phyloP scores from a whole-genome alignment of 805 yeast genomes.

The Pichia heedii region DNA sequence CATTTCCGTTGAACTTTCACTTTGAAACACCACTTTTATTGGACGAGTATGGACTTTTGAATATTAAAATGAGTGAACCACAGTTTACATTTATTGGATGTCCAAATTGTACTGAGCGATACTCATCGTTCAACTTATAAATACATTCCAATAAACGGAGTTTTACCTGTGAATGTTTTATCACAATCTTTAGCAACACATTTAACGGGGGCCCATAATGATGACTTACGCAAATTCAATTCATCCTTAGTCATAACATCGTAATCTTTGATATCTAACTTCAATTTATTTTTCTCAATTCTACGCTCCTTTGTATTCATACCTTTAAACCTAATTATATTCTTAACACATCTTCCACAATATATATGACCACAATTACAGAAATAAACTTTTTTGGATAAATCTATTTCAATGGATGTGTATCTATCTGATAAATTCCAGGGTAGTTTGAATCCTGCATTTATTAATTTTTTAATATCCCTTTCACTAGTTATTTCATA shows the following conservation, averaged over 20 bases:
- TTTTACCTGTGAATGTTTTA: slow-evolving; percentile 34
- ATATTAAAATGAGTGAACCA: neutral
- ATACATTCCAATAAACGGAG: slow-evolving; percentile 47
- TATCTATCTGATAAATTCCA: slow-evolving; percentile 47
- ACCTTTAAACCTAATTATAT: slow-evolving; percentile 33
- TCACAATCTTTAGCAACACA: slow-evolving; percentile 52
- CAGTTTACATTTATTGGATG: neutral
- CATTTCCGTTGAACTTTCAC: neutral
- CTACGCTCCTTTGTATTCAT: slow-evolving; percentile 8
- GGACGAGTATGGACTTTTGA: neutral
- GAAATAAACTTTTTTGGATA: slow-evolving; percentile 58
- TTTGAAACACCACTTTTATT: too few species aligned
- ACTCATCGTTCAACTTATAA: neutral
- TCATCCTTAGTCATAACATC: slow-evolving; percentile 8
- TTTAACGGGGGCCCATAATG: slow-evolving; percentile 42
- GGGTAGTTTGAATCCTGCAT: slow-evolving; percentile 41
- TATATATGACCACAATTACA: slow-evolving; percentile 76
- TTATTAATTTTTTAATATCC: slow-evolving; percentile 19
- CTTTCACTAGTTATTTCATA: slow-evolving; percentile 11
- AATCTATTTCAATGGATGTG: slow-evolving; percentile 46
- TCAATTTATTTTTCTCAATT: neutral
- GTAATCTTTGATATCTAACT: neutral
- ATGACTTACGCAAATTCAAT: slow-evolving; percentile 32
- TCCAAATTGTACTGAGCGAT: slow-evolving; percentile 3
- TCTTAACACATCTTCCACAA: slow-evolving; percentile 77